Percentiles rank a stretch among this genome's conserved stretches.
These are phyloP conservation scores for Triticum dicoccoides DNA, from an alignment of 176 grass and related monocot species.

Conservation along the genomic window DNA sequence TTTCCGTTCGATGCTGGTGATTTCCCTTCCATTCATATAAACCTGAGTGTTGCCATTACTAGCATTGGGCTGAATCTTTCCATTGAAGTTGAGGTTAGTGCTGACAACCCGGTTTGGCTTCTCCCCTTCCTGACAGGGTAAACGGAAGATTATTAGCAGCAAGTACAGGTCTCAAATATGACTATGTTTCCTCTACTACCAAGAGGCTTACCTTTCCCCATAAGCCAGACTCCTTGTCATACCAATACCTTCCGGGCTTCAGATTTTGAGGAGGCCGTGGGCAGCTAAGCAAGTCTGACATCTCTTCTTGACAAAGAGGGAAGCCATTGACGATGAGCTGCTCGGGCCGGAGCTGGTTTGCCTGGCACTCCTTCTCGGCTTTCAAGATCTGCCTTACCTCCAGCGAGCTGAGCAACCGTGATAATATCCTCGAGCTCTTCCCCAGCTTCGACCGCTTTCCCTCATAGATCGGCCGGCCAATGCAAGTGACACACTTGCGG, in stretches of 20 bases:
- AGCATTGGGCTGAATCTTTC: slow-evolving; percentile 73
- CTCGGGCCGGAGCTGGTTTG: slow-evolving; percentile 87
- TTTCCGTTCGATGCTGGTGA: slow-evolving; percentile 77
- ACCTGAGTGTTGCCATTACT: slow-evolving; percentile 89
- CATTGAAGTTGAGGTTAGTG: slow-evolving; percentile 78
- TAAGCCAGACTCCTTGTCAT: slow-evolving; percentile 93
- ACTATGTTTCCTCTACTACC: neutral
- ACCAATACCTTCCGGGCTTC: slow-evolving; percentile 97
- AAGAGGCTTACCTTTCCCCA: slow-evolving; percentile 76
- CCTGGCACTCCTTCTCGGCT: slow-evolving; percentile 89
- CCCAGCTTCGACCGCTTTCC: slow-evolving; percentile 72
- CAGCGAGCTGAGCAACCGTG: slow-evolving; percentile 59
- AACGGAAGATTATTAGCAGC: neutral
- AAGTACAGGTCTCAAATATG: neutral
- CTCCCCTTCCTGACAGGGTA: slow-evolving; percentile 64
- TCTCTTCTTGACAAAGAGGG: slow-evolving; percentile 66
- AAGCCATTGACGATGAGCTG: slow-evolving; percentile 69
- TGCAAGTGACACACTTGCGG: slow-evolving; percentile 82
- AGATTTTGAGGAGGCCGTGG: slow-evolving; percentile 72
- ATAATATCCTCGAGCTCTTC: slow-evolving; percentile 72
- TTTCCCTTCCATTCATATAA: slow-evolving; percentile 90
- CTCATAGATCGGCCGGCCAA: slow-evolving; percentile 73
- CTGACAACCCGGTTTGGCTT: slow-evolving; percentile 71
- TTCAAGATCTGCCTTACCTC: slow-evolving; percentile 95
- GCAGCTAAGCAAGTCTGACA: slow-evolving; percentile 76